Evolutionary conservation across 2,329 filamentous ascomycete species (phyloP), one percentile per base, ranked within the genome.

Genomic region (Blastomyces silverae): DNA sequence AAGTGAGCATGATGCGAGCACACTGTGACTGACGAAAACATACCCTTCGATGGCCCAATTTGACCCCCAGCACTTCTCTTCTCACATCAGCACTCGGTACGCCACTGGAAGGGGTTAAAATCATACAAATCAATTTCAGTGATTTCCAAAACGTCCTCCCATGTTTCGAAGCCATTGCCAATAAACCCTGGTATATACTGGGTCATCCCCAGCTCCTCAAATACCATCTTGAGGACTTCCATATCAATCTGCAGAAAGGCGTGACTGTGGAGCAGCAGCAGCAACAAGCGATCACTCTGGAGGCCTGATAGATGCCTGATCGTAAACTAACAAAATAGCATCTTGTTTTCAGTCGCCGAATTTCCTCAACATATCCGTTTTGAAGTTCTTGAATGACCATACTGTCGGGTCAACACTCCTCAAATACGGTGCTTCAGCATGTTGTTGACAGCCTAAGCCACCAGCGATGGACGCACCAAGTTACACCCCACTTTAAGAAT

Each of bases 121-220:
- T 37, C 63, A 58, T 65, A 65, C 64, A 65, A 46, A 46, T 65
- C 64, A 42, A 50, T 22, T 50, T 65, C 64, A 17, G 61, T 65
- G 61, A 65, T 65, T 37, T 65, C 64, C n/a, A 65, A 55, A n/a
- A 65, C 64, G 58, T 65, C 64, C 7, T 62, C 48, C 64, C 64
- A 65, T 34, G 50, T 65, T 39, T 65, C 64, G 39, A 65, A 65
- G 17, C 64, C 64, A 63, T 65, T 65, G 15, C 57, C 60, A 34
- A 63, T 60, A 22, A 65, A 65, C 25, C 61, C 62, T 39, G 61
- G 44, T 34, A 65, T 25, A 55, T 65, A 65, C 46, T 65, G 64
- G 52, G 64, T 46, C 61, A 65, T 65, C 28, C 56, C 64, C 52
- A 65, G 55, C 52, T 65, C 64, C 52, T 60, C 52, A 55, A 65